A percentile compares a stretch with the other conserved stretches of the same genome.
Evolutionary conservation across 306 rosid genomes (phyloP).

Genomic region (Vigna trinervia): DNA sequence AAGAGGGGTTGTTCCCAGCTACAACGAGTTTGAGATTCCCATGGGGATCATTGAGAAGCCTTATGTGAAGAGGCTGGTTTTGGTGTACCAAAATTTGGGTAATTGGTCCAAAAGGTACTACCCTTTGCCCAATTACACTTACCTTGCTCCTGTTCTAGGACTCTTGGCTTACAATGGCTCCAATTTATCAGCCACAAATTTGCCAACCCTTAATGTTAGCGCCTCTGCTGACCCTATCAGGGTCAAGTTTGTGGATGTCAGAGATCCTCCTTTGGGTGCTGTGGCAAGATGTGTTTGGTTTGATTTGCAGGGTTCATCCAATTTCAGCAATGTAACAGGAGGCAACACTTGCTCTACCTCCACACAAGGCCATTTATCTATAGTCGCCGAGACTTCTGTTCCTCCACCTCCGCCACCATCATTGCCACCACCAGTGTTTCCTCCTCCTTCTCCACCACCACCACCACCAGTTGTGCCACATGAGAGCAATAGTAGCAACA

Average conservation of each 20-base stretch:
- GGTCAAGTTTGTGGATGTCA: constrained; percentile 56
- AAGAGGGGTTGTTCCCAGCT: constrained; percentile 52
- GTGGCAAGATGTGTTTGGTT: constrained; percentile 61
- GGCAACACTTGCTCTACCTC: constrained; percentile 53
- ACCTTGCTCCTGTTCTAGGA: constrained; percentile 72
- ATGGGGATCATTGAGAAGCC: constrained; percentile 54
- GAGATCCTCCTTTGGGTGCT: constrained; percentile 52
- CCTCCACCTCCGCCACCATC: constrained; percentile 27
- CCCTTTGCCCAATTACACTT: constrained; percentile 58
- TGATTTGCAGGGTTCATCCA: constrained; percentile 51
- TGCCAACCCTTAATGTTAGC: constrained; percentile 45
- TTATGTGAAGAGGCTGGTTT: constrained; percentile 73
- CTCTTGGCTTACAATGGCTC: constrained; percentile 68
- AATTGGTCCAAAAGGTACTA: constrained; percentile 57
- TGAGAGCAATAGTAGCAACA: constrained; percentile 47
- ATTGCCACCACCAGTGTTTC: background rate
- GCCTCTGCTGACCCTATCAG: constrained; percentile 53
- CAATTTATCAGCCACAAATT: constrained; percentile 54
- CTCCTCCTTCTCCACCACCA: constrained; percentile 38
- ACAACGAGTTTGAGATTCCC: constrained; percentile 67
- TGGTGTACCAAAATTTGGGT: constrained; percentile 83
- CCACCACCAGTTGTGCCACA: constrained; percentile 14
- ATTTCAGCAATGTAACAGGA: constrained; percentile 57
- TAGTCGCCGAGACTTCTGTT: constrained; percentile 54
- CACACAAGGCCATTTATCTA: constrained; percentile 74